Base-by-base conservation (phyloP, 345 rosid species). In the Viola odorata region DNA sequence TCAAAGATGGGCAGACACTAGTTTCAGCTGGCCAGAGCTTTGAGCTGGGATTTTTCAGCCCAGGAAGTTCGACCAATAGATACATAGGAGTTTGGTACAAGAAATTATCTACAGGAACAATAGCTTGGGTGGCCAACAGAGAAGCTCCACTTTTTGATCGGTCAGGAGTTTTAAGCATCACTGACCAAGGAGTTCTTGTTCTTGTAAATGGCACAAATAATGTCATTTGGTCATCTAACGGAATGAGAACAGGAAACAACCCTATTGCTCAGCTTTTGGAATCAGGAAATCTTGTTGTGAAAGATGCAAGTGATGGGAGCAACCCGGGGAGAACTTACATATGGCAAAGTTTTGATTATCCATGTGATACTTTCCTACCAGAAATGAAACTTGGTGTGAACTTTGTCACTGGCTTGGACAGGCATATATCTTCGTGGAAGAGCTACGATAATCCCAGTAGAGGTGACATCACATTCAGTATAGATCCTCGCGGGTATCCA, bases 381-480 rank as follows among this genome's bases (percentile, higher is more conserved):
- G 63, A 53, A 36, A 66, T 66, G 70, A 66, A 66, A 39, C 50
- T 66, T 9, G 70, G 70, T 13, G 50, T 63, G 55, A 58, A 66
- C 53, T 10, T 16, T 0, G 23, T 5, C 7, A 66, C 70, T 2
- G 45, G 70, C 40, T 53, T 41, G 48, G 57, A 66, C 32, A 40
- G 58, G 63, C 9, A 12, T 17, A 7, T 66, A 51, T 38, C 51
- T 9, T 66, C 64, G 8, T 66, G 59, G 70, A 66, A 49, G 45
- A 9, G 39, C 7, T 8, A 14, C 1, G 63, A 66, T 23, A 57
- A 66, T 41, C 70, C 70, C 36, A 40, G 60, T 41, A n/a, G 16
- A 14, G 70, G 70, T n/a, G 42, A 50, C 13, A 57, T 3, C 41
- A 32, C 42, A 5, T 58, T 0, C n/a, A 39, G 63, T 42, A n/a